These are phyloP conservation scores for Lactarius hatsudake DNA, from an alignment of 768 basidiomycete species.

Conservation along the genomic window DNA sequence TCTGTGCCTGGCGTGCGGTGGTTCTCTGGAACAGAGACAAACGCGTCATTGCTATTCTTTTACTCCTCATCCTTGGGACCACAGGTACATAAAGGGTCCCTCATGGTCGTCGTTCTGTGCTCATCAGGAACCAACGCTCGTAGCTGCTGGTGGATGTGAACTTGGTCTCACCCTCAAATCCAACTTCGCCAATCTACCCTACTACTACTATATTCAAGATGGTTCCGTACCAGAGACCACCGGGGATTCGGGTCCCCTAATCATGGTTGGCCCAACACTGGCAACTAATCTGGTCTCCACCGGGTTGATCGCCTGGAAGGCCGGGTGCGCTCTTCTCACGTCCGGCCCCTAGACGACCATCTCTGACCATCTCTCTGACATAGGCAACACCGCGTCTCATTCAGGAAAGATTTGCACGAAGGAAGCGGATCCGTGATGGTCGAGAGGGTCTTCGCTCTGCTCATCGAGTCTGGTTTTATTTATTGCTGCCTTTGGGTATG, in stretches of 20 bases:
- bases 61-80: not conserved
- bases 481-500: constrained; percentile 17
- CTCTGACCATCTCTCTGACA: not conserved
- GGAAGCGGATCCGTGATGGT: constrained; percentile 1
- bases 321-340: not conserved
- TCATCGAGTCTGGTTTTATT: no score
- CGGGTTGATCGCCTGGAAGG: not conserved
- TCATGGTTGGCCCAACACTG: not conserved
- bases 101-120: not conserved
- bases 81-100: not conserved
- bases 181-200: not conserved
- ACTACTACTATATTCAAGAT: no score
- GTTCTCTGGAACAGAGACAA: not conserved
- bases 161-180: not conserved
- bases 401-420: not conserved
- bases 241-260: not conserved
- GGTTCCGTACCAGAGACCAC: no score
- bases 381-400: not conserved
- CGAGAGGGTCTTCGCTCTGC: constrained; percentile 13
- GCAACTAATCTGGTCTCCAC: not conserved
- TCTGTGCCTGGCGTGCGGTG: not conserved
- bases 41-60: not conserved
- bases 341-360: not conserved
- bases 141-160: not conserved
- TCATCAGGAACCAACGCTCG: not conserved